A percentile compares a stretch with the other conserved stretches of the same genome.
These are phyloP conservation scores for Phytophthora idaei DNA, from an alignment of 352 stramenopile species.

Conservation along the genomic window DNA sequence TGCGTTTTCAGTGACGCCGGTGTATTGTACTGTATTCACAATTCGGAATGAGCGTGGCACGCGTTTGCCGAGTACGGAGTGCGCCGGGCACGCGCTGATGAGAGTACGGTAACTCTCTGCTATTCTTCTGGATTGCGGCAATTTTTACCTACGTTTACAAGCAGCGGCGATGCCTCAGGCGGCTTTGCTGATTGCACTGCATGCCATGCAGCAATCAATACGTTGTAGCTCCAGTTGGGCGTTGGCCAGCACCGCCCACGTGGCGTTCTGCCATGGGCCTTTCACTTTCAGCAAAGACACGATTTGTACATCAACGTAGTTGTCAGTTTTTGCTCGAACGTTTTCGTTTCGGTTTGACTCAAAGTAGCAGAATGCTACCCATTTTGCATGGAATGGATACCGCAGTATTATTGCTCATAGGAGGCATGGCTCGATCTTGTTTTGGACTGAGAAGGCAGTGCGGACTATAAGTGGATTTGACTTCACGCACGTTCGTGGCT, in stretches of 20 bases:
- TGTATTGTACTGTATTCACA: too few species aligned
- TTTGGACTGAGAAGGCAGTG: too few species aligned
- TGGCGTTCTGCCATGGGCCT: conserved; percentile 5
- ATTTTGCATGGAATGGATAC: too few species aligned
- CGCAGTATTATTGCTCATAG: too few species aligned
- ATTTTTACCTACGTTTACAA: conserved; percentile 2
- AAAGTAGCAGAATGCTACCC: too few species aligned
- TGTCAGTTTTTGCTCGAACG: not conserved
- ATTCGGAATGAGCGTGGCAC: conserved; percentile 9
- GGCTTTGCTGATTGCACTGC: not conserved
- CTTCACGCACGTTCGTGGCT: too few species aligned
- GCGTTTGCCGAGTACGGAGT: not conserved
- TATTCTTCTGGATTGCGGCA: conserved; percentile 5
- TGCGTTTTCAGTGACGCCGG: too few species aligned
- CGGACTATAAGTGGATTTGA: too few species aligned
- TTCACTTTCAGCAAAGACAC: conserved; percentile 15
- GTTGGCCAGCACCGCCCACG: conserved; percentile 17
- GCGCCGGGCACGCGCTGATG: not conserved
- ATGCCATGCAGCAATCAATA: not conserved
- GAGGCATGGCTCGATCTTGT: too few species aligned
- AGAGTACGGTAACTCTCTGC: not conserved
- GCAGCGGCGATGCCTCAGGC: too few species aligned
- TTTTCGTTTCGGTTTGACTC: too few species aligned
- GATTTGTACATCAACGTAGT: conserved; percentile 13
- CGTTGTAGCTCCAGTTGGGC: conserved; percentile 17